Base-by-base conservation (phyloP, 495 filamentous ascomycete genomes). In the Rostrohypoxylon terebratum region DNA sequence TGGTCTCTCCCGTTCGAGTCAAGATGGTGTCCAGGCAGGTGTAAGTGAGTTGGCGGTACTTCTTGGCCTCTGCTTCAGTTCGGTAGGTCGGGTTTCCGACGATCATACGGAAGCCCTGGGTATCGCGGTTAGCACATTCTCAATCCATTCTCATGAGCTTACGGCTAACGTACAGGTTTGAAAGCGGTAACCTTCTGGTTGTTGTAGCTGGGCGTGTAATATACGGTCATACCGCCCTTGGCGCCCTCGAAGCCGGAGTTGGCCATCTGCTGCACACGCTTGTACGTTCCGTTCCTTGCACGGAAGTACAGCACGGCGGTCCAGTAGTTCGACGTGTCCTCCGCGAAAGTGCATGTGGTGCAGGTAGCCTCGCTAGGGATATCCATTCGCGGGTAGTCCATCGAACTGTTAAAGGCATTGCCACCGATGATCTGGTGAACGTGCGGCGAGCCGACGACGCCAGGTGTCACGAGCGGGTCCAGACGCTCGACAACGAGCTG, bases 351-450 rank as follows among this genome's bases (percentile, higher is more conserved):
- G 59, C 78, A 79, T 2, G 76, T 79, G 0, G 78, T 80, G 59
- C 78, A 80, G 1, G 75, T 77, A n/a, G 78, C 75, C 54, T 64
- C 38, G 23, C 53, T 67, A 7, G 77, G 71, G 42, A 76, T 73
- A 18, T 75, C 72, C 42, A 77, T 14, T 5, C 47, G 62, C 20
- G 69, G 57, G 16, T 77, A 77, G 9, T 77, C 67, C 78, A 80
- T 80, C 14, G 68, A 71, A 11, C 55, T 34, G 31, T 77, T 73
- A 60, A 80, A 78, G 48, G 77, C 67, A 44, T 80, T 80, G 60
- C 83, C 80, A 60, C 81, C 82, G 53, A 84, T 80, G 25, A 83
- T 77, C 68, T 83, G 82, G 51, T 83, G 82, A 21, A 83, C 75
- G 77, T 83, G 82, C 0, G 82, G 80, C 28, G 79, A 77, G 9